Base-by-base conservation (phyloP, 768 basidiomycete genomes). In the Phylloporus rhodoxanthus region DNA sequence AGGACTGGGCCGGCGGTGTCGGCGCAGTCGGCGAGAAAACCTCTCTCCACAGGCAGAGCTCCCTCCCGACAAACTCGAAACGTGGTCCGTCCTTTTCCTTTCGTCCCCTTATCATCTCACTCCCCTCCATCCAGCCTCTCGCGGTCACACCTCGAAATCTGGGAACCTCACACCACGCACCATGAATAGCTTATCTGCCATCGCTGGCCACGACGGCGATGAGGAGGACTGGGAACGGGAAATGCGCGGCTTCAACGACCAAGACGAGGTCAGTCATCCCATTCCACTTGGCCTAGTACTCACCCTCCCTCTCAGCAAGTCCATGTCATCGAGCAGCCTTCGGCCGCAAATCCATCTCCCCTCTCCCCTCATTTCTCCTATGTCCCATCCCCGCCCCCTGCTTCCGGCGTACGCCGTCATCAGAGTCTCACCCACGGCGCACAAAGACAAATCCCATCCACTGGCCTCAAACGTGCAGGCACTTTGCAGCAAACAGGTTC, bases 211-310 rank as follows among this genome's bases (percentile, higher is more conserved):
- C 60, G 89, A 92, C 58, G 87, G 84, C 57, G 89, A 90, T 52
- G 89, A 92, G 64, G 89, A 91, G 55, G 85, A 88, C 48, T 92
- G 90, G 90, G 86, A 88, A 65, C 71, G 75, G 37, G 80, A 81
- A 34, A 75, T 84, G 67, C 68, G 74, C 17, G 77, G 75, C 68
- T 69, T 78, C 64, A 70, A 72, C 11, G 72, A 80, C 51, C 84
- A 83, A 45, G 86, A 87, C 28, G 85, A 87, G 69, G 88, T 87
- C 53, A 56, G 70, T 39, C 33, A 43, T 43, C 20, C 38, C 50
- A 20, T 26, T 25, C 48, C 48, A 41, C 42, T 41, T 32, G 5
- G 43, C 43, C 38, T 43, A 25, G 6, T 47, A 29, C 54, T 67
- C 50, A 62, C 50, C 8, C 40, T 42, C n/a, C 47, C 51, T 43